Evolutionary conservation across 2,329 filamentous ascomycete genomes (phyloP).

Genomic region (Fusarium papillatum): DNA sequence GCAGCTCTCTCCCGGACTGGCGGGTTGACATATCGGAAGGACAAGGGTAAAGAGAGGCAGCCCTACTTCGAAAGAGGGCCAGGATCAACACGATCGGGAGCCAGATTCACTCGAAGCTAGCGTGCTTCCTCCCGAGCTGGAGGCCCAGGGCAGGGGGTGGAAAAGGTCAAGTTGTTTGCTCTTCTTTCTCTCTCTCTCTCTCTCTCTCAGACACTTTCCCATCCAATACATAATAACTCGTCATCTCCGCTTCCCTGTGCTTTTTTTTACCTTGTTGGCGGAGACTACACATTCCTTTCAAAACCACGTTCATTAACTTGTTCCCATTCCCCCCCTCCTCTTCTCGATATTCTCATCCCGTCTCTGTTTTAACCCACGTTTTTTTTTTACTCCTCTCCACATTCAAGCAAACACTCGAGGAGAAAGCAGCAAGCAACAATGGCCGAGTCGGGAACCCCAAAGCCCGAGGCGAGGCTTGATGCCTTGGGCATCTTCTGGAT

Average conservation of each 20-base stretch:
- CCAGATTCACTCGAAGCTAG: background rate
- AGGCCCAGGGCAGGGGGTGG: background rate
- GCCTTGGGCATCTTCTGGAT: slow-evolving; percentile 58
- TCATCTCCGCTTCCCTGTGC: slow-evolving; percentile 21
- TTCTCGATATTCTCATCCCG: background rate
- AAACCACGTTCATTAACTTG: slow-evolving; percentile 36
- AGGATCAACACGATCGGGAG: slow-evolving; percentile 36
- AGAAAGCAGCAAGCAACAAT: slow-evolving; percentile 16
- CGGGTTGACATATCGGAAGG: slow-evolving; percentile 33
- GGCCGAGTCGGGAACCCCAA: slow-evolving; percentile 38
- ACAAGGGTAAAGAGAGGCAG: slow-evolving; percentile 9
- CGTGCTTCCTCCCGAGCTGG: background rate
- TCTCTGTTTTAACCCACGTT: background rate
- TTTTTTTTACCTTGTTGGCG: background rate
- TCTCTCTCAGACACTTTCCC: background rate
- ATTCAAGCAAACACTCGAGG: background rate
- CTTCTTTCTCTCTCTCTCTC: background rate
- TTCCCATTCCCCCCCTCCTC: background rate
- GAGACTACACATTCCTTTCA: slow-evolving; percentile 37
- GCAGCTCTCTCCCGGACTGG: slow-evolving; percentile 18
- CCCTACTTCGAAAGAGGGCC: slow-evolving; percentile 24
- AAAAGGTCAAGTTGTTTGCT: background rate
- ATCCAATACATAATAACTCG: slow-evolving; percentile 31
- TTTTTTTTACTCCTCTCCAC: background rate
- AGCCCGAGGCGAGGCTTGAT: slow-evolving; percentile 51